phyloP scores from a whole-genome alignment of 2,329 filamentous ascomycete species.

The Akanthomyces lecanii region DNA sequence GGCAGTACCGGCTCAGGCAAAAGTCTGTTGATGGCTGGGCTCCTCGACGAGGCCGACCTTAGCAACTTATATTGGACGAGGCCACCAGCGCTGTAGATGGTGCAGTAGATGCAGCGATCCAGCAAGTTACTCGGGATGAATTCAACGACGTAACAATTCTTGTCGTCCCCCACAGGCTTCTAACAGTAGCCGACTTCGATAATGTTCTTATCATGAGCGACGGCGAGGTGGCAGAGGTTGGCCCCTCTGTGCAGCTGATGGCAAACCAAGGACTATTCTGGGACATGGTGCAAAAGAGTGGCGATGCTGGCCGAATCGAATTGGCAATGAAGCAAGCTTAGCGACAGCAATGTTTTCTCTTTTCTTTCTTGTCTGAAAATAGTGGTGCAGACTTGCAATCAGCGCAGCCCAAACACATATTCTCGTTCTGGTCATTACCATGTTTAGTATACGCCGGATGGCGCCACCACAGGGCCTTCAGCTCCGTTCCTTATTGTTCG shows the following conservation, averaged over 20 bases:
- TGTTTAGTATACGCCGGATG: not conserved
- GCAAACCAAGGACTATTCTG: constrained; percentile 1
- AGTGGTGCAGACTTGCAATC: too few species aligned
- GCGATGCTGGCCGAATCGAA: not conserved
- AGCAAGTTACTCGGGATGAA: constrained; percentile 3
- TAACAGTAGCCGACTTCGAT: constrained; percentile 13
- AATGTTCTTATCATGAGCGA: constrained; percentile 10
- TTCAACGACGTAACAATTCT: constrained; percentile 5
- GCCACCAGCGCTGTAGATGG: constrained; percentile 11
- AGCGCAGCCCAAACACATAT: not conserved
- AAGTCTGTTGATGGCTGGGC: constrained; percentile 61
- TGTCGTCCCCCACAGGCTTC: constrained; percentile 15
- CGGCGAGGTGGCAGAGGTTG: constrained; percentile 9
- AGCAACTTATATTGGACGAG: constrained; percentile 30
- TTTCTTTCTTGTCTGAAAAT: too few species aligned
- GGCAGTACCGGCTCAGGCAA: constrained; percentile 69
- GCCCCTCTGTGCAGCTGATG: not conserved
- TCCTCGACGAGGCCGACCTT: constrained; percentile 65
- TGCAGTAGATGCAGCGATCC: constrained; percentile 8
- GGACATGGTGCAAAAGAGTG: constrained; percentile 18
- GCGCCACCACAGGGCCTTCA: not conserved
- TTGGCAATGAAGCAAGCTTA: not conserved
- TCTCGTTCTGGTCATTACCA: not conserved
- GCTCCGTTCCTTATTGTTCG: not conserved
- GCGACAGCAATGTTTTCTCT: too few species aligned